A percentile compares a stretch with the other conserved stretches of the same genome.
phyloP scores from a whole-genome alignment of 1,139 yeast species.

The Sugiyamaella grinbergsii region DNA sequence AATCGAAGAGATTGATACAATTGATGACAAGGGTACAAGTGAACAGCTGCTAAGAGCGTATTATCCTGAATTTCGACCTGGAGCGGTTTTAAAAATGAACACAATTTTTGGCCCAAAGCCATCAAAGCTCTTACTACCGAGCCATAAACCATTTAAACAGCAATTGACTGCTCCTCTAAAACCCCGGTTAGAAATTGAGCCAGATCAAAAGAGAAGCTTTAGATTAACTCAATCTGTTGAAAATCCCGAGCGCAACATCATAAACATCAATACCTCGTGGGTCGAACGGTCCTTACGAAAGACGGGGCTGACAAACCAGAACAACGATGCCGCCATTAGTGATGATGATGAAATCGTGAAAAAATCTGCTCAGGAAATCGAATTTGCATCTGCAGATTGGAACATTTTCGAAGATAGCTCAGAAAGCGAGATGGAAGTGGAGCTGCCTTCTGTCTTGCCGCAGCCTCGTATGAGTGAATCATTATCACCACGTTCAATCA shows the following conservation, averaged over 20 bases:
- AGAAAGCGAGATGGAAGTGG: background rate
- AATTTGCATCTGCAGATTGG: constrained; percentile 24
- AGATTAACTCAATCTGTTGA: constrained; percentile 26
- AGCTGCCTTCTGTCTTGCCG: background rate
- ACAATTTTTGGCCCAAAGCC: constrained; percentile 67
- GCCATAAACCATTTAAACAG: constrained; percentile 52
- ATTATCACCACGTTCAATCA: background rate
- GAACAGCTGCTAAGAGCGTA: constrained; percentile 43
- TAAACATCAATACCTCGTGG: constrained; percentile 21
- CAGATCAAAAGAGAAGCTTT: constrained; percentile 44
- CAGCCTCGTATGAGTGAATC: background rate
- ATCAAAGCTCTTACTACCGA: constrained; percentile 52
- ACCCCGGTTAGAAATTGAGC: constrained; percentile 45
- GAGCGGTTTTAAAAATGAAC: constrained; percentile 65
- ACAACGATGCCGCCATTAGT: background rate
- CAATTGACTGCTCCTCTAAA: constrained; percentile 61
- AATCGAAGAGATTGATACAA: constrained; percentile 25
- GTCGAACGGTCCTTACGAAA: constrained; percentile 13
- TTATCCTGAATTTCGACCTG: constrained; percentile 64
- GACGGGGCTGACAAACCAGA: background rate
- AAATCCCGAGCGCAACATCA: background rate
- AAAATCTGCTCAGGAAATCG: constrained; percentile 14
- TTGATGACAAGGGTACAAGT: constrained; percentile 29
- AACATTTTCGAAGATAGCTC: constrained; percentile 9
- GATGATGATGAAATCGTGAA: background rate